Base-by-base conservation (phyloP, 169 alveolate species). In the Plasmodium adleri region DNA sequence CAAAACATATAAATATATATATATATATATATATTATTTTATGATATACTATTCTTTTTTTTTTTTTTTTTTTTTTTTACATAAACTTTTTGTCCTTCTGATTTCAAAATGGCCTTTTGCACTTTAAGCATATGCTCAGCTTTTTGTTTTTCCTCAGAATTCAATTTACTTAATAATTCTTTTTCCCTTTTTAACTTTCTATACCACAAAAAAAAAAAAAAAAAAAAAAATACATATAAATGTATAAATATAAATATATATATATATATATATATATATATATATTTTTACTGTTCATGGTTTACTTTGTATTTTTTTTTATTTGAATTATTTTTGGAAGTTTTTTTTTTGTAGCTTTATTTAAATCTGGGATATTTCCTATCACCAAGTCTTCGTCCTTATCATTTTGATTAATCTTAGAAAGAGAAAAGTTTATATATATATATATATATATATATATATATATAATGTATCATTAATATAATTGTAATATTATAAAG, bases 81-180 rank as follows among this genome's bases (percentile, higher is more conserved):
- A 59, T 66, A 78, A 78, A 78, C 78, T 67, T 39, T 78, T 32
- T 78, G 80, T 24, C 90, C 90, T 47, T 78, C 50, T 13, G 90
- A 78, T 58, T 78, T 78, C 7, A 67, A 45, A 22, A 78, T 15
- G 2, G 90, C 90, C 24, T 78, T 78, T 17, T 66, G 47, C 8
- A 78, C 90, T 2, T 52, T 68, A 59, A 78, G 20, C 9, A 64
- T 20, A 66, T 78, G 90, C 20, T 78, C 71, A 13, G 60, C 28
- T 47, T 78, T 67, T 66, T 78, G 80, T 66, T 60, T 66, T 45
- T 64, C 72, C 17, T 78, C 78, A 7, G 76, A 10, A 6, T 67
- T 70, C 50, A 78, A 15, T 13, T 52, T 78, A 26, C 58, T 66
- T 66, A 78, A 28, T 43, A 78, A 32, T 32, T 68, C 50, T 45